Evolutionary conservation across 225 moss, liverwort and hornwort genomes (phyloP).

Genomic region (Physcomitrellopsis africana): DNA sequence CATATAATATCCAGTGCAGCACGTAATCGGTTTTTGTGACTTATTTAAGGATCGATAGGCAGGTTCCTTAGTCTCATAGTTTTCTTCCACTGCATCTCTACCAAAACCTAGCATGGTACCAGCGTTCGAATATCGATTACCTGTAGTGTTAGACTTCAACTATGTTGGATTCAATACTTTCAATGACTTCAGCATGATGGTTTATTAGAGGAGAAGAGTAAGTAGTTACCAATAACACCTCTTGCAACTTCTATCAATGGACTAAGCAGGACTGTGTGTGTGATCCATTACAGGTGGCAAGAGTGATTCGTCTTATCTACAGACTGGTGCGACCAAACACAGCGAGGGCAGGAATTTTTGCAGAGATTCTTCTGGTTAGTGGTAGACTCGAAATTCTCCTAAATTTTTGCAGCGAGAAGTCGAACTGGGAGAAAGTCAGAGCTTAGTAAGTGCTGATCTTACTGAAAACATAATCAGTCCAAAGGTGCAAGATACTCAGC

Average conservation of each 20-base stretch:
- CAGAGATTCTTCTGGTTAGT: conserved; percentile 88
- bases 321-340: conserved; percentile 94
- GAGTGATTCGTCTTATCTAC: conserved; percentile 93
- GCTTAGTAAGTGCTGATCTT: conserved; percentile 33
- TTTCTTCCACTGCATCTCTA: conserved; percentile 5
- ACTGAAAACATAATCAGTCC: conserved; percentile 32
- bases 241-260: conserved; percentile 6
- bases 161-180: conserved; percentile 25
- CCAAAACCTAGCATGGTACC: conserved; percentile 15
- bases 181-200: conserved; percentile 3
- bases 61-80: conserved; percentile 14
- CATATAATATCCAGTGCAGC: conserved; percentile 14
- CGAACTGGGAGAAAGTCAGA: conserved; percentile 63
- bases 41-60: background rate
- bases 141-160: conserved; percentile 10
- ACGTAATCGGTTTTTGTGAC: background rate
- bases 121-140: conserved; percentile 13
- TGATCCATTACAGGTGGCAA: conserved; percentile 74
- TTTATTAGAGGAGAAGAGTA: background rate
- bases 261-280: conserved; percentile 6
- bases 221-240: background rate
- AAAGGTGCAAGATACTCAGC: conserved; percentile 34
- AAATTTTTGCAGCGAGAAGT: conserved; percentile 86
- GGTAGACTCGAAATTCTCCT: conserved; percentile 95
- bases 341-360: conserved; percentile 83